Conservation (phyloP, 345 rosid genomes). For the Anastatica hierochuntica region DNA sequence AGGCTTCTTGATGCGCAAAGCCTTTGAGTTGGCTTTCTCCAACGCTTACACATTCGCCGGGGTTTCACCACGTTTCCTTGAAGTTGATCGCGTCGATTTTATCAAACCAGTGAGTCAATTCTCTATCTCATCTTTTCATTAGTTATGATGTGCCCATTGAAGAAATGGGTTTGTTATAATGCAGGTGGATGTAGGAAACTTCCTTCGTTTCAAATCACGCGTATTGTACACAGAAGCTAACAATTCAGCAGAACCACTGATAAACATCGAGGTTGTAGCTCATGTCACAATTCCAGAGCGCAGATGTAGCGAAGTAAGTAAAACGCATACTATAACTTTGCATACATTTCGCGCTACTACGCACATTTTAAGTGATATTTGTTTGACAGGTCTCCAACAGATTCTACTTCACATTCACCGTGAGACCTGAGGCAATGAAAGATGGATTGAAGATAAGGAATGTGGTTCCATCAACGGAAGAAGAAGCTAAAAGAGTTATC, state of each 20-base stretch:
- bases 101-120: slow-evolving; percentile 57
- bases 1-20: slow-evolving; percentile 82
- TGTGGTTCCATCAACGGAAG: slow-evolving; percentile 84
- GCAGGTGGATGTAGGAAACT: slow-evolving; percentile 82
- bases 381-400: slow-evolving; percentile 59
- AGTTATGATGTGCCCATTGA: too few relatives aligned
- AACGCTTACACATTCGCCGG: slow-evolving; percentile 87
- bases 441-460: slow-evolving; percentile 60
- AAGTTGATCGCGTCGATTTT: slow-evolving; percentile 89
- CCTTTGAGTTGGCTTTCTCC: slow-evolving; percentile 76
- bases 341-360: too few relatives aligned
- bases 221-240: slow-evolving; percentile 61
- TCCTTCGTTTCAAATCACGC: slow-evolving; percentile 78
- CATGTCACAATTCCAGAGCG: slow-evolving; percentile 71
- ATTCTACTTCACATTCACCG: slow-evolving; percentile 80
- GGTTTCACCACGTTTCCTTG: slow-evolving; percentile 58
- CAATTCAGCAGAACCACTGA: slow-evolving; percentile 43
- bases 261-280: slow-evolving; percentile 73
- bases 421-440: slow-evolving; percentile 62
- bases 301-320: slow-evolving; percentile 62
- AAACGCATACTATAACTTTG: too few relatives aligned
- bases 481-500: slow-evolving; percentile 69
- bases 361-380: neutral
- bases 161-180: neutral
- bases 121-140: neutral